Conservation (phyloP, 108 stramenopile genomes). For the Aurantiochytrium sp. region DNA sequence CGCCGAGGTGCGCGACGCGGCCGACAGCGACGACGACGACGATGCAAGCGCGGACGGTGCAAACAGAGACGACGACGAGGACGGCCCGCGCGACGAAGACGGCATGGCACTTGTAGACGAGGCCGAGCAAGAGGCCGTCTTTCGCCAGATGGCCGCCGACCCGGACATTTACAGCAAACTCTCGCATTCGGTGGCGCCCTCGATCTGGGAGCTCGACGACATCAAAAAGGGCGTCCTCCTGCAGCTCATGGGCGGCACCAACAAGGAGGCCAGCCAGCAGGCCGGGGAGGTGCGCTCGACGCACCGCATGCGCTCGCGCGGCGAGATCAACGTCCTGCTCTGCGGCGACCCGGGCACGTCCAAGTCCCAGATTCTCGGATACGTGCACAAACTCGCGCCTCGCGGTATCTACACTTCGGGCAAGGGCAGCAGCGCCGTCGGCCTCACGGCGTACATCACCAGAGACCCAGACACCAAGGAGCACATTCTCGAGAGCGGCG, state of each 20-base stretch:
- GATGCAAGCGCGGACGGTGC: not conserved
- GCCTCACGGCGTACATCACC: conserved; percentile 94
- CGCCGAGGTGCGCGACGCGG: not conserved
- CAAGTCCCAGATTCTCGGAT: conserved; percentile 90
- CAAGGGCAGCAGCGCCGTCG: conserved; percentile 93
- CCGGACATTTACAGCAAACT: conserved; percentile 74
- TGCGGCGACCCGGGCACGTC: conserved; percentile 97
- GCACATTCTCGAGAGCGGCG: conserved; percentile 92
- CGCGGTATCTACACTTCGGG: conserved; percentile 97
- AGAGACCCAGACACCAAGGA: conserved; percentile 97
- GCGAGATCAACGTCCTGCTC: conserved; percentile 95
- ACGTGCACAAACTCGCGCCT: conserved; percentile 91
- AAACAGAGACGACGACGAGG: not conserved
- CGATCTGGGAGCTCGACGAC: conserved; percentile 97
- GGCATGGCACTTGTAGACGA: not conserved
- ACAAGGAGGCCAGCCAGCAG: conserved; percentile 10
- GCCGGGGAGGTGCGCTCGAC: not conserved
- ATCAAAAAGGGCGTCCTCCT: conserved; percentile 94
- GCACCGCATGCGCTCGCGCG: conserved; percentile 64
- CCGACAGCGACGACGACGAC: conserved; percentile 10
- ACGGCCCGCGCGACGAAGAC: not conserved
- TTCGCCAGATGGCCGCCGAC: conserved; percentile 56
- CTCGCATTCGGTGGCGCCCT: conserved; percentile 80
- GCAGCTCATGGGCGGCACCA: conserved; percentile 94
- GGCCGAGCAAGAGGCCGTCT: not conserved